Evolutionary conservation across 148 eudicot genomes (phyloP).

Genomic region (Rhododendron molle): DNA sequence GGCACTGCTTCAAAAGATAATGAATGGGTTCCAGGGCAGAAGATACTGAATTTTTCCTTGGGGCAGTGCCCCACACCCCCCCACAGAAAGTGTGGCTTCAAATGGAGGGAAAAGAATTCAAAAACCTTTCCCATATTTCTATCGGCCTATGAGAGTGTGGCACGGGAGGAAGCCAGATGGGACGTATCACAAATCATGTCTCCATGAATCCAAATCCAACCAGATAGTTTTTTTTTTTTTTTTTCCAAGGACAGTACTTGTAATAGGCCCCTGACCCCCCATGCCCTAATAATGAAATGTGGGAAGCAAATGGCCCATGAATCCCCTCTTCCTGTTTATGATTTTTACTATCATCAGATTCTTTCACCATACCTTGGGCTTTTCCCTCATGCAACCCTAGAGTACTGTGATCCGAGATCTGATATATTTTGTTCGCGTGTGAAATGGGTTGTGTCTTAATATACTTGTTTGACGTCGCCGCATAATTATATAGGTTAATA

Average conservation of each 20-base stretch:
- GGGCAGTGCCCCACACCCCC: neutral
- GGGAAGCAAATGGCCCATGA: neutral
- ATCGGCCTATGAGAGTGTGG: neutral
- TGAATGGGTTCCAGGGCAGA: slow-evolving; percentile 1
- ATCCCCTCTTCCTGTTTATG: neutral
- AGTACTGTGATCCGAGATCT: neutral
- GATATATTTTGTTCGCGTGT: neutral
- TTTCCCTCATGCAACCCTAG: neutral
- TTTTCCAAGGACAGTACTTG: neutral
- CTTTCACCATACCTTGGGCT: neutral
- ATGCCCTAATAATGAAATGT: neutral
- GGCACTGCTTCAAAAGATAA: neutral
- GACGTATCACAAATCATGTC: neutral
- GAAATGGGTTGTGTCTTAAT: neutral
- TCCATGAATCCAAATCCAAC: neutral
- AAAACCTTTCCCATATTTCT: neutral
- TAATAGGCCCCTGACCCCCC: neutral
- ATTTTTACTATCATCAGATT: neutral
- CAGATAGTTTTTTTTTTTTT: neutral
- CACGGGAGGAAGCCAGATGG: neutral
- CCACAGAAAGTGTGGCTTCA: neutral
- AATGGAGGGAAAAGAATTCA: neutral
- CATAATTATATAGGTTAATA: neutral
- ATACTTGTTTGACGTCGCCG: neutral
- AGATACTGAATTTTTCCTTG: neutral